Base-by-base conservation (phyloP, 2,329 filamentous ascomycete species). In the Plenodomus tracheiphilus region DNA sequence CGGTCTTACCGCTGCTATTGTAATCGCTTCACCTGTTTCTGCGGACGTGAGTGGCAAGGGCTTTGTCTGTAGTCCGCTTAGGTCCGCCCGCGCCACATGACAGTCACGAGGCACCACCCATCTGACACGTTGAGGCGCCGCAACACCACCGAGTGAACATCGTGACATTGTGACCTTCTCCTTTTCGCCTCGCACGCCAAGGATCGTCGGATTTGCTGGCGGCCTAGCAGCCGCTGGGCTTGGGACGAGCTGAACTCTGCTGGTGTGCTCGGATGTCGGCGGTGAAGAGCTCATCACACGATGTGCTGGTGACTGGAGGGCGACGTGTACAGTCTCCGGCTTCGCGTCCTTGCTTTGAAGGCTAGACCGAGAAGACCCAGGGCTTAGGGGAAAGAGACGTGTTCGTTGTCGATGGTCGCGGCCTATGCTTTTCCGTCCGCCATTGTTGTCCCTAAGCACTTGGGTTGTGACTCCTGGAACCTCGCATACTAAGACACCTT, bases 131-230 rank as follows among this genome's bases (percentile, higher is more conserved):
- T 47, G 55, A 57, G 49, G 49, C 59, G 61, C 60, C 61, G 54
- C 64, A 62, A 61, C 62, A 61, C 59, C 60, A 57, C 53, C 47
- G 53, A 57, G 30, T 15, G 28, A 15, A 32, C 28, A 32, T 32
- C 28, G 34, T 30, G 46, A 51, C 62, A 69, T 69, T 62, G 66
- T 69, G 65, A 68, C 65, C 59, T 62, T 58, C 54, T 57, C 51
- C 52, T 59, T 58, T 49, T 54, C 52, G 51, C 54, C 60, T 55
- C 55, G 25, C 45, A 43, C 36, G 37, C 41, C 43, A 49, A 36
- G 45, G 41, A 53, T 55, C 50, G 46, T 56, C 28, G 28, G 28
- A 32, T 32, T 4, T 32, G 28, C 28, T 32, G 28, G 28, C 28
- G 28, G 28, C 28, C 28, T 32, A 32, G 13, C 6, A 32, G 28